Percentiles rank a stretch among this genome's conserved stretches.
Conservation (phyloP, 805 yeast genomes). For the Metschnikowia corniflorae region DNA sequence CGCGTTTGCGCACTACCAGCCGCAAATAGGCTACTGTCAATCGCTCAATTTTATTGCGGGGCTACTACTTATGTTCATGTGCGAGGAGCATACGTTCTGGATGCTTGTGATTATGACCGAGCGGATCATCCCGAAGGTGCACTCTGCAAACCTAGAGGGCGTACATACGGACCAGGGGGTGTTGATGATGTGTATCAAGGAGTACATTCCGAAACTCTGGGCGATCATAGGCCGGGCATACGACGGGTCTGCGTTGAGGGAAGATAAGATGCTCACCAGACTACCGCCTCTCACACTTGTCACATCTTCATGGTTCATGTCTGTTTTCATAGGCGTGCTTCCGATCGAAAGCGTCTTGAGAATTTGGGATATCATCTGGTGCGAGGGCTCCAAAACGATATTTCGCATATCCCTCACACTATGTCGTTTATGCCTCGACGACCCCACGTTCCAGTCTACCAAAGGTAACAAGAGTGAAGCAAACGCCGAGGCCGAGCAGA, state of each 20-base stretch:
- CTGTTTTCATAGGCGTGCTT: conserved; percentile 84
- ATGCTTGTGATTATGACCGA: conserved; percentile 90
- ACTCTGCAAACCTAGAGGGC: conserved; percentile 85
- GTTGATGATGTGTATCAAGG: conserved; percentile 77
- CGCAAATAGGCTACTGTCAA: conserved; percentile 94
- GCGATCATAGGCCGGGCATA: conserved; percentile 37
- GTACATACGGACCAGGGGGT: conserved; percentile 96
- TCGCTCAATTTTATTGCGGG: conserved; percentile 93
- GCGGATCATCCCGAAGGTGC: conserved; percentile 83
- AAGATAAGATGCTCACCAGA: conserved; percentile 57
- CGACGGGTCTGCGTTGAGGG: conserved; percentile 39
- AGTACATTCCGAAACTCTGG: conserved; percentile 84
- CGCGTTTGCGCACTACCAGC: conserved; percentile 82
- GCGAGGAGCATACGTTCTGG: conserved; percentile 92
- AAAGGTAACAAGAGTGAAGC: conserved; percentile 16
- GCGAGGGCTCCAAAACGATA: conserved; percentile 83
- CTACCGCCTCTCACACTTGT: conserved; percentile 90
- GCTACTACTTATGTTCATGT: conserved; percentile 74
- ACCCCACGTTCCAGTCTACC: conserved; percentile 49
- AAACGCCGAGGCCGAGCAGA: conserved; percentile 37
- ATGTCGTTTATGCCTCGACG: conserved; percentile 60
- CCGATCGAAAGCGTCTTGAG: conserved; percentile 87
- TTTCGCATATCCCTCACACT: conserved; percentile 81
- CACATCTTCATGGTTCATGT: conserved; percentile 98
- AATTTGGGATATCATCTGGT: conserved; percentile 93